phyloP scores from a whole-genome alignment of 2,329 filamentous ascomycete genomes.

The Curvularia eragrostidis region DNA sequence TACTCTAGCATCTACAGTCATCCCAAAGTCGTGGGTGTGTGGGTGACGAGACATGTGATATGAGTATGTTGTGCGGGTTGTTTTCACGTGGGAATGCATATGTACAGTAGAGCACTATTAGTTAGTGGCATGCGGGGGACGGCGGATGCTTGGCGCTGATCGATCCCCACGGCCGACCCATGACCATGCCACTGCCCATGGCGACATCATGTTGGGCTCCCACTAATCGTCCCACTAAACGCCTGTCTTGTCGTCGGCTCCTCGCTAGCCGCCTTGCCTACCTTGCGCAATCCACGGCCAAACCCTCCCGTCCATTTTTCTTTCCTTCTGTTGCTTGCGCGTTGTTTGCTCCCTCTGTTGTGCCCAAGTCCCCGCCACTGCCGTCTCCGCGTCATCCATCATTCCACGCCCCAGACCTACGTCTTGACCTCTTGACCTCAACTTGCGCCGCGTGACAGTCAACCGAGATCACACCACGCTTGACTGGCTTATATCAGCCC shows the following conservation, averaged over 20 bases:
- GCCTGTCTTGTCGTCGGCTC: constrained; percentile 3
- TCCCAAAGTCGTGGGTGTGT: background rate
- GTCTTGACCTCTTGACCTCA: background rate
- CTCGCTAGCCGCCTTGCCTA: background rate
- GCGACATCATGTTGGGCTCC: constrained; percentile 14
- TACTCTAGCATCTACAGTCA: background rate
- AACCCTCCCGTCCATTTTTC: background rate
- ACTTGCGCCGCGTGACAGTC: constrained; percentile 15
- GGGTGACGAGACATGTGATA: background rate
- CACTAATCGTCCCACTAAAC: background rate
- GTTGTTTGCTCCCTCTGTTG: constrained; percentile 5
- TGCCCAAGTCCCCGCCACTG: constrained; percentile 14
- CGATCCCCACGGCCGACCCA: constrained; percentile 1
- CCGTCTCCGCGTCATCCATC: constrained; percentile 30
- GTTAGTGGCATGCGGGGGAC: background rate
- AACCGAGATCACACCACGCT: constrained; percentile 9
- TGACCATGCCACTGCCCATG: constrained; percentile 1
- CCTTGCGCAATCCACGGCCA: background rate
- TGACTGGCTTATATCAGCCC: constrained; percentile 20
- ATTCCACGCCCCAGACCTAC: constrained; percentile 11
- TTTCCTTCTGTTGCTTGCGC: background rate
- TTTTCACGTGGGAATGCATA: background rate
- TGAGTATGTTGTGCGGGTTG: background rate
- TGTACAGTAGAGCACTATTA: no score
- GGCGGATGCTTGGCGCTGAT: background rate